Base-by-base conservation (phyloP, 1,284 basidiomycete species). In the Moesziomyces sp. region DNA sequence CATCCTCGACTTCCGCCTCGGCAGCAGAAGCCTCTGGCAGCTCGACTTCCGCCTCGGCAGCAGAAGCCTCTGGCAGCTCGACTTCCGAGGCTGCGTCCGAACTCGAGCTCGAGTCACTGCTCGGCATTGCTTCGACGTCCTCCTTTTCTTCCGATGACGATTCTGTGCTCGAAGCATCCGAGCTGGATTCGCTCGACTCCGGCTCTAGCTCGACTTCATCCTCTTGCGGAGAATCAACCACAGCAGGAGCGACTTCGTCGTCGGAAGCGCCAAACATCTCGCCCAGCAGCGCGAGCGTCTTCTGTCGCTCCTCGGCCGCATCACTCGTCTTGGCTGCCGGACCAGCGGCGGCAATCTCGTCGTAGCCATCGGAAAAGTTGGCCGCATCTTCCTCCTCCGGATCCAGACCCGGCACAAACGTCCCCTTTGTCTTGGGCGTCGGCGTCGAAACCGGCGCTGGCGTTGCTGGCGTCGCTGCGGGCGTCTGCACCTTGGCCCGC, bases 181-280 rank as follows among this genome's bases (percentile, higher is more conserved):
- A 47, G 24, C 16, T 48, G 4, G 61, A 61, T 3, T 44, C 43
- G 10, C 35, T 40, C 24, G 46, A 35, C 0, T 40, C 47, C 9
- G 46, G 40, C 6, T 24, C 38, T 16, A 48, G 57, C 1, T 48
- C 52, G 16, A 35, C 54, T 9, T 7, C 48, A 26, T 16, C 45
- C n/a, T 35, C 53, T 2, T 21, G 44, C 28, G n/a, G 10, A 19
- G 26, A 21, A 21, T 21, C 52, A 3, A 19, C 47, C 0, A 16
- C 45, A 16, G 13, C 16, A n/a, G 42, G 23, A n/a, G 46, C 3
- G 10, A 18, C 40, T 26, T 58, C 91, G 46, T 86, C 77, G 59
- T 82, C 64, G 40, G 69, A 89, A 46, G 89, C 89, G 1, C 88
- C 86, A 49, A 81, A 81, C 38, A 92, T 88, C 42, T 63, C 43